Evolutionary conservation across 2,329 filamentous ascomycete genomes (phyloP).

Genomic region (Ambrosiella xylebori): DNA sequence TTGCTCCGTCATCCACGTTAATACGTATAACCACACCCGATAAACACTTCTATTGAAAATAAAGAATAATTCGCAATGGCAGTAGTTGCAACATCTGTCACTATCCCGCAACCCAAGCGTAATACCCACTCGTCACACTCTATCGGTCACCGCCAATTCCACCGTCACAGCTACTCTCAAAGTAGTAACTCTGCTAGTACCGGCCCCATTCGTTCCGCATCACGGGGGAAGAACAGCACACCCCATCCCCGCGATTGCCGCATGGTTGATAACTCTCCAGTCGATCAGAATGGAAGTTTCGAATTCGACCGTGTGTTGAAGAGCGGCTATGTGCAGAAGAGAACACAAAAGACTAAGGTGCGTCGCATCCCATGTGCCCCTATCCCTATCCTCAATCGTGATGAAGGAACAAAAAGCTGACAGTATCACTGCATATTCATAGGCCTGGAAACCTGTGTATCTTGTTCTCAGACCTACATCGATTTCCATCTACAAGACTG

Average conservation of each 20-base stretch:
- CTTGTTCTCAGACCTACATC: constrained; percentile 80
- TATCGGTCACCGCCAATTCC: constrained; percentile 2
- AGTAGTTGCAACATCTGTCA: constrained; percentile 8
- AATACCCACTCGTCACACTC: neutral
- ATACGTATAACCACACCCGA: too few relatives aligned
- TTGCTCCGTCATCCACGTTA: too few relatives aligned
- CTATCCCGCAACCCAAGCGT: constrained; percentile 8
- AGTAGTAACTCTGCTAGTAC: neutral
- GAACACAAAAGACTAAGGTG: constrained; percentile 88
- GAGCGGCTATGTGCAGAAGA: constrained; percentile 68
- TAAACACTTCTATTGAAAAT: too few relatives aligned
- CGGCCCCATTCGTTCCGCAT: neutral
- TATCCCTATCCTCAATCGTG: neutral
- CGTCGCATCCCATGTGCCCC: constrained; percentile 10
- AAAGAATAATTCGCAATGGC: neutral
- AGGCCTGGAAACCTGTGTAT: constrained; percentile 83
- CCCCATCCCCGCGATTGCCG: constrained; percentile 2
- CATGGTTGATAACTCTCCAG: constrained; percentile 52
- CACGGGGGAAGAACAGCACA: neutral
- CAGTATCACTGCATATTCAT: neutral
- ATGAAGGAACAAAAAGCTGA: constrained; percentile 2
- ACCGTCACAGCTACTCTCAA: constrained; percentile 5
- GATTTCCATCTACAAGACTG: constrained; percentile 83
- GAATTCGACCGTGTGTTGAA: constrained; percentile 91
- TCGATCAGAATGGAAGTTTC: constrained; percentile 90